These are phyloP conservation scores for Didymella glomerata DNA, from an alignment of 2,329 filamentous ascomycete species.

Conservation along the genomic window DNA sequence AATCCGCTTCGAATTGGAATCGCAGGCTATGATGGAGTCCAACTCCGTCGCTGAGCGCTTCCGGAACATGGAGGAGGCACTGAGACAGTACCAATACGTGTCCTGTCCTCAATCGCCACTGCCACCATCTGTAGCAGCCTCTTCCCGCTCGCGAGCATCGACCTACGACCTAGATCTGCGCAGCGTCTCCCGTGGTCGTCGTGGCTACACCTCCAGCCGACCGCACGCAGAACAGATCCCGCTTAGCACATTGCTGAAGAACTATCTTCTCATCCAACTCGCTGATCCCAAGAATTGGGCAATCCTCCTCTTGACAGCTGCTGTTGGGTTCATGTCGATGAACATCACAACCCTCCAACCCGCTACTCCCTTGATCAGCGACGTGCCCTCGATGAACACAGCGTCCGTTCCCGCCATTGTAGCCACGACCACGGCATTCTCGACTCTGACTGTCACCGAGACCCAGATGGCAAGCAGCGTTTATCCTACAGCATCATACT, in stretches of 20 bases:
- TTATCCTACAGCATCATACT: constrained; percentile 8
- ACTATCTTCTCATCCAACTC: constrained; percentile 62
- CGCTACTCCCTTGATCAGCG: constrained; percentile 18
- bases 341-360: constrained; percentile 29
- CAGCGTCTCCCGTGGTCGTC: constrained; percentile 20
- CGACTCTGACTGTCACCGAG: constrained; percentile 42
- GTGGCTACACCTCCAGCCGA: constrained; percentile 24
- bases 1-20: constrained; percentile 44
- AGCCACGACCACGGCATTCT: constrained; percentile 35
- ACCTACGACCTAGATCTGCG: constrained; percentile 19
- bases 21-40: constrained; percentile 40
- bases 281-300: constrained; percentile 63
- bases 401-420: constrained; percentile 18
- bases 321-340: constrained; percentile 54
- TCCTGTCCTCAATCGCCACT: constrained; percentile 21
- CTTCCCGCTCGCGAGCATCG: constrained; percentile 9
- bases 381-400: constrained; percentile 13
- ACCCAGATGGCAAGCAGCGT: constrained; percentile 20
- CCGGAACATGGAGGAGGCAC: constrained; percentile 39
- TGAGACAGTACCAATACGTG: constrained; percentile 32
- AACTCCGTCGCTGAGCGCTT: constrained; percentile 42
- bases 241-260: constrained; percentile 60
- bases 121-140: constrained; percentile 15
- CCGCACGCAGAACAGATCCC: constrained; percentile 55
- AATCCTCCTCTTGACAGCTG: constrained; percentile 56